phyloP scores from a whole-genome alignment of 2,329 filamentous ascomycete species.

The Orbilia ellipsospora region DNA sequence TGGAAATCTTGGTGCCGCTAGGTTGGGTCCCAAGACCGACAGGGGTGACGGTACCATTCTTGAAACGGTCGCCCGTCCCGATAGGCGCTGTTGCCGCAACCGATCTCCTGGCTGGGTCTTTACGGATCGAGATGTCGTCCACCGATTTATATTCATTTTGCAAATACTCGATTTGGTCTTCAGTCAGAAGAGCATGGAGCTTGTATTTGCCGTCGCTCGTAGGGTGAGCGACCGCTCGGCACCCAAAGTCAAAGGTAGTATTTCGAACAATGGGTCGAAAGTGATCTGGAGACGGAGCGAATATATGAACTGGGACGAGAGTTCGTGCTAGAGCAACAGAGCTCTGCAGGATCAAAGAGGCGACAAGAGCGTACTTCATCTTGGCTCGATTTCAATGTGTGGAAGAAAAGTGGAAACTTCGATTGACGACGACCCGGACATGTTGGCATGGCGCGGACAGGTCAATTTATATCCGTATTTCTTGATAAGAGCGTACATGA shows the following conservation, averaged over 20 bases:
- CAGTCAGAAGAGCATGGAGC: constrained; percentile 24
- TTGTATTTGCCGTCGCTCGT: constrained; percentile 16
- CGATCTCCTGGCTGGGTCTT: constrained; percentile 5
- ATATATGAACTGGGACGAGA: constrained; percentile 21
- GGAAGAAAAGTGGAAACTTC: too few relatives aligned
- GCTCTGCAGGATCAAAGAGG: constrained; percentile 19
- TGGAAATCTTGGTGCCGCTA: constrained; percentile 61
- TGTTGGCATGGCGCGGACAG: too few relatives aligned
- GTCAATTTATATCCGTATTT: too few relatives aligned
- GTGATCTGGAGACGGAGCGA: constrained; percentile 20
- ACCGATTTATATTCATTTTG: constrained; percentile 18
- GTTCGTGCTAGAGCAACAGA: constrained; percentile 19
- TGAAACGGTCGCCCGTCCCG: constrained; percentile 62
- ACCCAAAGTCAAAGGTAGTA: constrained; percentile 24
- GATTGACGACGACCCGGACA: too few relatives aligned
- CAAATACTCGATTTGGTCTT: constrained; percentile 29
- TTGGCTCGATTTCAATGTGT: not conserved
- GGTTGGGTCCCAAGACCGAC: constrained; percentile 63
- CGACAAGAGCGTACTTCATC: constrained; percentile 22
- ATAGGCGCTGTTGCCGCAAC: constrained; percentile 25
- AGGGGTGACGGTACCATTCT: constrained; percentile 63
- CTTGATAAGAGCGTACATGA: too few relatives aligned
- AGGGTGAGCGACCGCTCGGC: constrained; percentile 13
- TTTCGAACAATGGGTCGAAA: constrained; percentile 25
- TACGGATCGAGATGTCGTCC: constrained; percentile 8